Evolutionary conservation across 176 grass and related monocot species (phyloP).

Genomic region (bread wheat (Triticum aestivum)): DNA sequence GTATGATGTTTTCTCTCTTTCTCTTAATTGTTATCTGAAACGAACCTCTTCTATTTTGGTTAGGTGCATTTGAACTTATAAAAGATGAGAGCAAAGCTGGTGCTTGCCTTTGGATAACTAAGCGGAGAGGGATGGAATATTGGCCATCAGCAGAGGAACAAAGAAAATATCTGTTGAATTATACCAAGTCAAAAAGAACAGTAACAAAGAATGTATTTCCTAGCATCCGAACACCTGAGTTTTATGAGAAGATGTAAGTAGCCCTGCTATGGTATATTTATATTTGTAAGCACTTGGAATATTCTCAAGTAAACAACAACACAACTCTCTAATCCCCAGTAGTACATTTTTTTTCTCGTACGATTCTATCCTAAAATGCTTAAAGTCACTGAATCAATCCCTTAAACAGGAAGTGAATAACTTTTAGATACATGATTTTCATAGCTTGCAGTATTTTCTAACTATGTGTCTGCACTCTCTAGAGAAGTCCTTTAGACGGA

Average conservation of each 20-base stretch:
- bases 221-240: slow-evolving; percentile 56
- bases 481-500: background rate
- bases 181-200: slow-evolving; percentile 51
- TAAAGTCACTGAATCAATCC: background rate
- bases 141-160: slow-evolving; percentile 73
- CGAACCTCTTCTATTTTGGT: background rate
- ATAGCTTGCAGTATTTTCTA: slow-evolving; percentile 8
- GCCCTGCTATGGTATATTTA: slow-evolving; percentile 10
- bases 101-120: slow-evolving; percentile 91
- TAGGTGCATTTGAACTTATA: slow-evolving; percentile 89
- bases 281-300: slow-evolving; percentile 4
- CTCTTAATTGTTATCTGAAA: slow-evolving; percentile 10
- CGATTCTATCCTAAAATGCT: slow-evolving; percentile 4
- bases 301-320: background rate
- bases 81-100: slow-evolving; percentile 92
- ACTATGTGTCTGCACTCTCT: background rate
- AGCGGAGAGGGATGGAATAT: slow-evolving; percentile 85
- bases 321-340: background rate
- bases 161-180: slow-evolving; percentile 60
- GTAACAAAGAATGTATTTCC: slow-evolving; percentile 51
- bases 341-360: slow-evolving; percentile 6
- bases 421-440: background rate
- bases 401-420: slow-evolving; percentile 9
- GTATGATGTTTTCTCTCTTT: background rate
- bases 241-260: slow-evolving; percentile 93